Evolutionary conservation across 2,329 filamentous ascomycete species (phyloP).

Genomic region (Didymella pomorum): DNA sequence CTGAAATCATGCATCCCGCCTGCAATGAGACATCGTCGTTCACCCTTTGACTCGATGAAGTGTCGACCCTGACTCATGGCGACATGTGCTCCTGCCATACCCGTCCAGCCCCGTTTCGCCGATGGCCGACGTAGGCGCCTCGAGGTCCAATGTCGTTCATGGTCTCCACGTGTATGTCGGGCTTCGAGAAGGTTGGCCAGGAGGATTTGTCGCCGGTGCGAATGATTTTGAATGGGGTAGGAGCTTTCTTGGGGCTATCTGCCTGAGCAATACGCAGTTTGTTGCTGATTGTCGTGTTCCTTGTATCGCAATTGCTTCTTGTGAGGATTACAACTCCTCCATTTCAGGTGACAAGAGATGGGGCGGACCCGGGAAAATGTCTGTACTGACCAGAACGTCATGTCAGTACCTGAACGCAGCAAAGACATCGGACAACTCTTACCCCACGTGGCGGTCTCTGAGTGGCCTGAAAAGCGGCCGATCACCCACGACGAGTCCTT

Average conservation of each 20-base stretch:
- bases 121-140: not conserved
- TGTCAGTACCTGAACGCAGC: conserved; percentile 33
- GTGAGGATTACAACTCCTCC: conserved; percentile 21
- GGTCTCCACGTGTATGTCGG: not conserved
- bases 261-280: conserved; percentile 12
- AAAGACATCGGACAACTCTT: conserved; percentile 27
- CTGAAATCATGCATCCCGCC: not conserved
- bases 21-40: not conserved
- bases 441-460: conserved; percentile 54
- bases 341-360: not conserved
- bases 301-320: conserved; percentile 32
- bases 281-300: conserved; percentile 27
- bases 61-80: not conserved
- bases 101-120: not conserved
- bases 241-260: not conserved
- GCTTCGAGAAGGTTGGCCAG: not conserved
- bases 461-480: conserved; percentile 51
- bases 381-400: conserved; percentile 21
- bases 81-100: not conserved
- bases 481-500: conserved; percentile 37
- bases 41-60: not conserved
- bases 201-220: not conserved
- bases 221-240: not conserved
- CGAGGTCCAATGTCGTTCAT: not conserved
- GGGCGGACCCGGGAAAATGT: conserved; percentile 17